Percentiles rank a stretch among this genome's conserved stretches.
Conservation (phyloP, 495 filamentous ascomycete genomes). For the Cenococcum geophilum region DNA sequence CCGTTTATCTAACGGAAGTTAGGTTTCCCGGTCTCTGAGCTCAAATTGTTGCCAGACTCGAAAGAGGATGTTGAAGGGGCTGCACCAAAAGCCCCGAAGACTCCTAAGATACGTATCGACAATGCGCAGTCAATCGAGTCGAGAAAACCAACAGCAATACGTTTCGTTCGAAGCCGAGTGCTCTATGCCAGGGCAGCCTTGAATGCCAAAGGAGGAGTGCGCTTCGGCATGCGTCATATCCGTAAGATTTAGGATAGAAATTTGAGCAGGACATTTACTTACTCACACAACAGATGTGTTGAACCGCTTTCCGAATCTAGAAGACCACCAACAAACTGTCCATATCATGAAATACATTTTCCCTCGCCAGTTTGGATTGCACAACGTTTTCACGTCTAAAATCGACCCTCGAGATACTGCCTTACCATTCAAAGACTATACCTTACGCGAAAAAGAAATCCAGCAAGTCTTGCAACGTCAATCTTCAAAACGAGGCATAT, state of each 20-base stretch:
- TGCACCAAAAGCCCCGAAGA: constrained; percentile 2
- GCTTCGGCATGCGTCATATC: constrained; percentile 70
- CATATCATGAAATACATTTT: constrained; percentile 91
- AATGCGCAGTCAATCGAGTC: constrained; percentile 3
- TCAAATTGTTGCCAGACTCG: constrained; percentile 36
- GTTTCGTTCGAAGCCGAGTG: constrained; percentile 77
- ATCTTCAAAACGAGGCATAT: neutral
- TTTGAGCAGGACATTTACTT: neutral
- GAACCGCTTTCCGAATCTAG: constrained; percentile 58
- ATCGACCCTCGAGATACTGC: constrained; percentile 58
- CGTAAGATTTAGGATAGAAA: constrained; percentile 56
- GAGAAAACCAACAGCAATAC: constrained; percentile 43
- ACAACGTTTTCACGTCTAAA: constrained; percentile 79
- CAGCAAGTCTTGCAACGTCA: constrained; percentile 22
- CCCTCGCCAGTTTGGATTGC: constrained; percentile 79
- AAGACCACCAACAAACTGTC: constrained; percentile 51
- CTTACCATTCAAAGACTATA: constrained; percentile 74
- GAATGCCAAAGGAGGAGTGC: constrained; percentile 58
- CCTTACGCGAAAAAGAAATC: constrained; percentile 78
- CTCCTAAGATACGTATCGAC: neutral
- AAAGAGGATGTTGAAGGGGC: neutral
- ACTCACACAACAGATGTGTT: constrained; percentile 60
- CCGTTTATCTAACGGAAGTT: constrained; percentile 12
- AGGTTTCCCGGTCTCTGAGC: constrained; percentile 47
- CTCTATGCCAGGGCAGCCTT: constrained; percentile 70